Evolutionary conservation across 2,329 filamentous ascomycete genomes (phyloP), one percentile per base, ranked within the genome.

Genomic region (Colletotrichum simmondsii): DNA sequence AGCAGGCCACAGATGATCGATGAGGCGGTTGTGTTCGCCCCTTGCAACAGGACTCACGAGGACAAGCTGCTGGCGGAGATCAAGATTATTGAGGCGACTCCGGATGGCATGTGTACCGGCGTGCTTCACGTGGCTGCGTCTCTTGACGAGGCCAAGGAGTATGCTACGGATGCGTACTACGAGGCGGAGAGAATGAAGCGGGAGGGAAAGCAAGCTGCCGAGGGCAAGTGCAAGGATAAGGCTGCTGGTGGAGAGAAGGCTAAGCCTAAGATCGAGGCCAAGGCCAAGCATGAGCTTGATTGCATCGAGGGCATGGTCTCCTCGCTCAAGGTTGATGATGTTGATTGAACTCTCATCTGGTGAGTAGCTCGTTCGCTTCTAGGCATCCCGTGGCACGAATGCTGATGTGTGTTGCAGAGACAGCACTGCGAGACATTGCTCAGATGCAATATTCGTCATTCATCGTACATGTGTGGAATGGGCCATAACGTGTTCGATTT

Each of bases 211-310:
- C 7, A 22, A 5, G 42, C 1, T 42, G 42, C 0, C 19, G 32
- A 12, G 0, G 32, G 1, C 0, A 22, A n/a, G 42, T 2, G 19
- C 2, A 49, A 11, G 42, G 19, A 3, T 5, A 10, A n/a, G 42
- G 42, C 1, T 22, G 19, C 6, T 42, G 37, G 3, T 19, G 37
- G 14, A 16, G 37, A 42, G 37, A 19, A 4, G 42, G 42, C 8
- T 5, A 4, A 49, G 42, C 16, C 6, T 19, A 49, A 22, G 11
- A 2, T 19, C 16, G 19, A 4, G 42, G 42, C 42, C n/a, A 19
- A 2, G 42, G 5, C 0, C 14, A 22, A n/a, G 19, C 2, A 22
- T 1, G 42, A 22, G 1, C 16, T 49, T 49, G 42, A 0, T n/a
- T 19, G 19, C 10, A 19, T 22, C 7, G 42, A 49, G 42, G 19